Percentiles rank a stretch among this genome's conserved stretches.
phyloP scores from a whole-genome alignment of 345 rosid genomes.

The Physaria fendleri region DNA sequence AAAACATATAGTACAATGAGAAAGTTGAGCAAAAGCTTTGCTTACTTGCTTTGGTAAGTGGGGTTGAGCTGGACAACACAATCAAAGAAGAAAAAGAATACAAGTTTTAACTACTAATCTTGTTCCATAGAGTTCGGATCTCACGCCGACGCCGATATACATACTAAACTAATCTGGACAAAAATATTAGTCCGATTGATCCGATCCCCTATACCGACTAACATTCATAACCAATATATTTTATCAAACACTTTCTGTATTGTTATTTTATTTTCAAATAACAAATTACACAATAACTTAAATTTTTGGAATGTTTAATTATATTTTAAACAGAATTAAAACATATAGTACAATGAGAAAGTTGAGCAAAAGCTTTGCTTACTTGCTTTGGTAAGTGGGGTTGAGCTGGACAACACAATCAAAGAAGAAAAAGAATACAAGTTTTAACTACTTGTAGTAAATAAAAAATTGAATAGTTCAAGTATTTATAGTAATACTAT shows the following conservation, averaged over 20 bases:
- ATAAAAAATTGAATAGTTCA: slow-evolving; percentile 3
- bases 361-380: neutral
- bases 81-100: slow-evolving; percentile 10
- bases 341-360: neutral
- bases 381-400: slow-evolving; percentile 15
- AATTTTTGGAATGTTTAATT: neutral
- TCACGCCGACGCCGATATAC: too few relatives aligned
- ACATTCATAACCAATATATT: too few relatives aligned
- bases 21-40: neutral
- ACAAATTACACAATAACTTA: neutral
- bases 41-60: slow-evolving; percentile 12
- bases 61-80: slow-evolving; percentile 31
- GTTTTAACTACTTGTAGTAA: slow-evolving; percentile 23
- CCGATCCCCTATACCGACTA: too few relatives aligned
- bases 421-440: slow-evolving; percentile 12
- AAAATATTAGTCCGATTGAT: too few relatives aligned
- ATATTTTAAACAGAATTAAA: neutral
- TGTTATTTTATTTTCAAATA: neutral
- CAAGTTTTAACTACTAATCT: slow-evolving; percentile 16
- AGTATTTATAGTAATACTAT: slow-evolving; percentile 23
- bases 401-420: slow-evolving; percentile 29
- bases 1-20: neutral
- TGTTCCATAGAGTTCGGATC: too few relatives aligned
- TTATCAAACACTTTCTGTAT: neutral
- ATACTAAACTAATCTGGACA: too few relatives aligned